These are phyloP conservation scores for Diaporthe eres DNA, from an alignment of 2,329 filamentous ascomycete genomes.

Conservation along the genomic window DNA sequence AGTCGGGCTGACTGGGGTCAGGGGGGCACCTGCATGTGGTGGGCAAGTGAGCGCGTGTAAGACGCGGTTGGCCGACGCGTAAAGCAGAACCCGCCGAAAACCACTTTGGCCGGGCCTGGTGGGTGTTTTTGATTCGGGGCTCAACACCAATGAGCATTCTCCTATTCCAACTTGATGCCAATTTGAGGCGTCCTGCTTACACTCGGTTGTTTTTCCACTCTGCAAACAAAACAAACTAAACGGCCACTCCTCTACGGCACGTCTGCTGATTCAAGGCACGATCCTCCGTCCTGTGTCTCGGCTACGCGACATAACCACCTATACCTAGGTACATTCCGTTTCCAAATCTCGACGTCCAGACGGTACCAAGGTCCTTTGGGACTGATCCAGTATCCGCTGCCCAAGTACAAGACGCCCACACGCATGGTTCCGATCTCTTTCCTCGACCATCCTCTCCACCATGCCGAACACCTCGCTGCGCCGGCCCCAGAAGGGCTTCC, in stretches of 20 bases:
- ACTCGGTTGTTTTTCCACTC: slow-evolving; percentile 6
- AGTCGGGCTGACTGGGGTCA: slow-evolving; percentile 4
- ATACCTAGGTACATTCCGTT: neutral
- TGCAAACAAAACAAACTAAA: neutral
- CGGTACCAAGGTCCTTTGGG: neutral
- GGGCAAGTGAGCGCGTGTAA: slow-evolving; percentile 37
- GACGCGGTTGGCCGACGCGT: slow-evolving; percentile 42
- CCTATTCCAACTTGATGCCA: slow-evolving; percentile 10
- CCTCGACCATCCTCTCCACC: slow-evolving; percentile 45
- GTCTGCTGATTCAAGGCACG: neutral
- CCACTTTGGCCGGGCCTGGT: slow-evolving; percentile 33
- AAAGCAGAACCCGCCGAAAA: slow-evolving; percentile 34
- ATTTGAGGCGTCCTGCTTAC: slow-evolving; percentile 28
- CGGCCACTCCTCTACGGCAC: neutral
- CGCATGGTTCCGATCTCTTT: neutral
- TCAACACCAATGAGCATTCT: slow-evolving; percentile 35
- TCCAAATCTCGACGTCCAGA: neutral
- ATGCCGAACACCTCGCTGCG: slow-evolving; percentile 75
- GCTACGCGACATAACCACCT: neutral
- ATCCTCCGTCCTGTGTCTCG: slow-evolving; percentile 17
- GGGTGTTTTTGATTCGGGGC: slow-evolving; percentile 15
- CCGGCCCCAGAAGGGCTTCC: slow-evolving; percentile 76
- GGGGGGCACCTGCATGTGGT: neutral
- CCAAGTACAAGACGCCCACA: neutral
- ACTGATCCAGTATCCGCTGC: neutral